These are phyloP conservation scores for Vachellia pachyceras DNA, from an alignment of 306 rosid genomes.

Conservation along the genomic window DNA sequence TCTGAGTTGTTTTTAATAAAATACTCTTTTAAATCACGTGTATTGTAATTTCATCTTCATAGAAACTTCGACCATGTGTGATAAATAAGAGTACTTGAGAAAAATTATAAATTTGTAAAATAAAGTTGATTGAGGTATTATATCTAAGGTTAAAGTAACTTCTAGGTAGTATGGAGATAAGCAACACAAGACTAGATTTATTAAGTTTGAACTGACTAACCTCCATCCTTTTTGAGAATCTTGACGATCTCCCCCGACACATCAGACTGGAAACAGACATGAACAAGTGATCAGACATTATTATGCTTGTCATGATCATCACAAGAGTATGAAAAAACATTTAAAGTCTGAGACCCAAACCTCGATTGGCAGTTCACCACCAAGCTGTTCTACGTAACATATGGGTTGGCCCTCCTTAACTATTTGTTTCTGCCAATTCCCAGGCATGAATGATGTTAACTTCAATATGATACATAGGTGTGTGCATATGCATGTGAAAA, in stretches of 20 bases:
- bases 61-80: too few species aligned
- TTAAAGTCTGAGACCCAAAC: conserved; percentile 48
- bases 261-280: conserved; percentile 60
- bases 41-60: too few species aligned
- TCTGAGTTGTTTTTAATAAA: too few species aligned
- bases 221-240: conserved; percentile 86
- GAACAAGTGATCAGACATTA: conserved; percentile 24
- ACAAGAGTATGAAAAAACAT: not conserved
- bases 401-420: conserved; percentile 87
- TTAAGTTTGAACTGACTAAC: conserved; percentile 50
- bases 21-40: too few species aligned
- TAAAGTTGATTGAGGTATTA: too few species aligned
- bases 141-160: too few species aligned
- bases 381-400: conserved; percentile 88
- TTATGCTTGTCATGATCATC: not conserved
- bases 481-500: too few species aligned
- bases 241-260: conserved; percentile 82
- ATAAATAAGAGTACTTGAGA: too few species aligned
- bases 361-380: conserved; percentile 81
- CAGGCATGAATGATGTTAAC: conserved; percentile 13
- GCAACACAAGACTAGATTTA: too few species aligned
- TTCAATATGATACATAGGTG: not conserved
- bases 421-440: conserved; percentile 64
- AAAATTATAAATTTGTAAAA: too few species aligned
- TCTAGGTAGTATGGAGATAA: too few species aligned